Conservation (phyloP, 371 early-diverging fungal genomes). For the Haplosporangium sp. region DNA sequence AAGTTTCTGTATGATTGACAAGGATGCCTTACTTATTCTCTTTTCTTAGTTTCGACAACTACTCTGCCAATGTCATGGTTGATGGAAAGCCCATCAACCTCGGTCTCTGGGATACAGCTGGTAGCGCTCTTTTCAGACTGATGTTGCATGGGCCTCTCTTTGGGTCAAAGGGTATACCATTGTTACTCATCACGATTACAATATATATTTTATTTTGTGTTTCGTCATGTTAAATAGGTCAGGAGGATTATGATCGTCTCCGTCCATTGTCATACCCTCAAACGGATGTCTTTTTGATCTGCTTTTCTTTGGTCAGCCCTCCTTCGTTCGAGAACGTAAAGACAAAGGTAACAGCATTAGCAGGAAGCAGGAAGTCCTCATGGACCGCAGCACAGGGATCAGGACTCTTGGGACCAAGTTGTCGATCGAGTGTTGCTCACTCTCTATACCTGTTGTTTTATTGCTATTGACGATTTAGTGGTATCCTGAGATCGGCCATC, state of each 20-base stretch:
- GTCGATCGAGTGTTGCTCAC: too few relatives aligned
- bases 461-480: conserved; percentile 69
- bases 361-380: background rate
- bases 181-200: background rate
- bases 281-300: conserved; percentile 93
- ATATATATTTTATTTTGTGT: background rate
- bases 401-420: background rate
- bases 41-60: conserved; percentile 90
- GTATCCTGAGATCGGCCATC: conserved; percentile 95
- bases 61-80: conserved; percentile 93
- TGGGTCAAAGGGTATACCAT: too few relatives aligned
- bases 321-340: conserved; percentile 94
- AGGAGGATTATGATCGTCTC: conserved; percentile 97
- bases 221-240: conserved; percentile 57
- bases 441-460: background rate
- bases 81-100: conserved; percentile 96
- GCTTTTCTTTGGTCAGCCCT: conserved; percentile 90
- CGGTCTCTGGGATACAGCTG: conserved; percentile 99
- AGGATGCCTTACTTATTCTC: background rate
- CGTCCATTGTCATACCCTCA: conserved; percentile 96
- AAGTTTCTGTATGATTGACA: conserved; percentile 1
- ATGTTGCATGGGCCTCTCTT: too few relatives aligned
- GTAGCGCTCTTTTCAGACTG: background rate
- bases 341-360: conserved; percentile 70
- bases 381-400: background rate